Percentiles rank a stretch among this genome's conserved stretches.
Evolutionary conservation across 176 grass and related monocot species (phyloP).

Genomic region (Paspalum vaginatum): DNA sequence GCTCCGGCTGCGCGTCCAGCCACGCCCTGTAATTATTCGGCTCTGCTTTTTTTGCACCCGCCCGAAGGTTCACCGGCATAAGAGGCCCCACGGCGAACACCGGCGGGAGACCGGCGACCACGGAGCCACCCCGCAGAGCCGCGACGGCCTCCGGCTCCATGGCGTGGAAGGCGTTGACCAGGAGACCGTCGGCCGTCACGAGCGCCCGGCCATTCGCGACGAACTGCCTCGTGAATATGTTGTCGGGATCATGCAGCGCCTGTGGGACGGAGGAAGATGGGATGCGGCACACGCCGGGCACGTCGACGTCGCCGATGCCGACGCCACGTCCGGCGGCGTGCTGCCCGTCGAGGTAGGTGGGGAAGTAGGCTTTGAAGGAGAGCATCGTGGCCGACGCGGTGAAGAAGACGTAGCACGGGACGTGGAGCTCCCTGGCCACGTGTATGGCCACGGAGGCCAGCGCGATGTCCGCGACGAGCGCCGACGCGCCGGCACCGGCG

Average conservation of each 20-base stretch:
- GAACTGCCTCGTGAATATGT: conserved; percentile 34
- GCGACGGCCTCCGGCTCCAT: conserved; percentile 47
- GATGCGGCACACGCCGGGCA: conserved; percentile 17
- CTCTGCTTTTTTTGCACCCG: not conserved
- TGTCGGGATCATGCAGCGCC: conserved; percentile 17
- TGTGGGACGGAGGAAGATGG: not conserved
- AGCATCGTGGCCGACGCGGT: conserved; percentile 34
- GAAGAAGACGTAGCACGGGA: conserved; percentile 40
- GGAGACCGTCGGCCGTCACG: conserved; percentile 28
- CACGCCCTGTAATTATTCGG: conserved; percentile 15
- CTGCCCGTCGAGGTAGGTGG: conserved; percentile 15
- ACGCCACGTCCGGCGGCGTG: not conserved
- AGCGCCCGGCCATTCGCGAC: conserved; percentile 37
- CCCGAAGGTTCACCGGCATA: not conserved
- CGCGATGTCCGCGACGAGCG: conserved; percentile 31
- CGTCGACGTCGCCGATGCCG: not conserved
- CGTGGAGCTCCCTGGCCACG: not conserved
- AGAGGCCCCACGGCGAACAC: conserved; percentile 61
- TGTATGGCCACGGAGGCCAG: conserved; percentile 15
- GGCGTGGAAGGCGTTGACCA: conserved; percentile 51
- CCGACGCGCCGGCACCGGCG: conserved; percentile 6
- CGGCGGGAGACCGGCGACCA: conserved; percentile 43
- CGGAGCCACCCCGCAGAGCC: conserved; percentile 32
- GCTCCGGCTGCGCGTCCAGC: conserved; percentile 55
- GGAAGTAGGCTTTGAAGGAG: conserved; percentile 25